phyloP scores from a whole-genome alignment of 768 basidiomycete genomes.

The Lactifluus rugatus region DNA sequence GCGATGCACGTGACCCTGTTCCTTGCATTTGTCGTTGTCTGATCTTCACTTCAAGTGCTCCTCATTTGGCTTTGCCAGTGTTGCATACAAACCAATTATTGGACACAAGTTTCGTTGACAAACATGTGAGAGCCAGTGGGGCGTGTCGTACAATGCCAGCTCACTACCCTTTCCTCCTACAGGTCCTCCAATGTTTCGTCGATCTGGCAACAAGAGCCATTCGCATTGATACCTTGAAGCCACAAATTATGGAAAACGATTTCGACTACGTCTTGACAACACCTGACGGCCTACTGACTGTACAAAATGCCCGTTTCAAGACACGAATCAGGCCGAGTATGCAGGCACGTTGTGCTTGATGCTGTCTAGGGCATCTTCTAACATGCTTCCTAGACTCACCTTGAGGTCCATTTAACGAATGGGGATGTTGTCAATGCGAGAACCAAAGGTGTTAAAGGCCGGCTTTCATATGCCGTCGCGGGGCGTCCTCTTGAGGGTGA shows the following conservation, averaged over 20 bases:
- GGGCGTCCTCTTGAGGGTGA: neutral
- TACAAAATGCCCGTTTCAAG: slow-evolving; percentile 10
- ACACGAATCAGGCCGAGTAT: slow-evolving; percentile 1
- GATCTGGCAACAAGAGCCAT: neutral
- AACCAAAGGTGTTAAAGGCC: neutral
- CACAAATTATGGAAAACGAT: slow-evolving; percentile 2
- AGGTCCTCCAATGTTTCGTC: neutral
- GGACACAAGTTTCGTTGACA: neutral
- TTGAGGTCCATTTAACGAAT: neutral
- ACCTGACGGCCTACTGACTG: neutral
- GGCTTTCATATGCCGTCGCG: neutral
- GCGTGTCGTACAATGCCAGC: neutral
- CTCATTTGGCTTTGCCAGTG: neutral
- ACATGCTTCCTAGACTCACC: neutral
- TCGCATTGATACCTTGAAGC: neutral
- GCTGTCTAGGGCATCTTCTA: neutral
- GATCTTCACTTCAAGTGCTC: neutral
- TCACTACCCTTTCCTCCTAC: neutral
- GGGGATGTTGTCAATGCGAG: neutral
- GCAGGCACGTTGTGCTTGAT: neutral
- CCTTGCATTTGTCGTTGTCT: neutral
- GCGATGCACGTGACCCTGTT: slow-evolving; percentile 1
- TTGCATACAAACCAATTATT: neutral
- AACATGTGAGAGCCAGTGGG: neutral
- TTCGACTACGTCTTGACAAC: neutral